These are phyloP conservation scores for Takakia lepidozioides DNA, from an alignment of 225 moss, liverwort and hornwort species.

Conservation along the genomic window DNA sequence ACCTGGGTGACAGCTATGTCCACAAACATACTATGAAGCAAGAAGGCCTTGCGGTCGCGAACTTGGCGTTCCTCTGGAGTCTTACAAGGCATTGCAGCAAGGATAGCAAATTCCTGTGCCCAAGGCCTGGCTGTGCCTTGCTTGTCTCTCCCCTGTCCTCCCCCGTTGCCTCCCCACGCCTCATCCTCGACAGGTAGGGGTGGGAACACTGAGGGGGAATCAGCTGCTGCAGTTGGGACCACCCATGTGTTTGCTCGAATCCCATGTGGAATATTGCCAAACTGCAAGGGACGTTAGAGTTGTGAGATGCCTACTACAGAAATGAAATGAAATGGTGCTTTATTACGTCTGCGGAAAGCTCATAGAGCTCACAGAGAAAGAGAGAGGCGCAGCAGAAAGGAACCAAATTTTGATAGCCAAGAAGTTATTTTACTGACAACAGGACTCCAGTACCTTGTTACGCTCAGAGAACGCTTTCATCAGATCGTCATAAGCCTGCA, in stretches of 20 bases:
- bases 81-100: conserved; percentile 46
- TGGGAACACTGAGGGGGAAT: conserved; percentile 38
- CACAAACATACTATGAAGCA: conserved; percentile 50
- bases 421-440: too few relatives aligned
- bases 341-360: too few relatives aligned
- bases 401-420: too few relatives aligned
- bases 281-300: conserved; percentile 56
- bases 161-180: conserved; percentile 51
- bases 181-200: conserved; percentile 44
- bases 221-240: conserved; percentile 46
- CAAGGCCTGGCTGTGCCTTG: conserved; percentile 26
- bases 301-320: too few relatives aligned
- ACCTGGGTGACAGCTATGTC: conserved; percentile 49
- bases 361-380: too few relatives aligned
- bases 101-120: conserved; percentile 47
- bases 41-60: conserved; percentile 54
- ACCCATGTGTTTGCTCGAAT: conserved; percentile 67
- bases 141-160: conserved; percentile 40
- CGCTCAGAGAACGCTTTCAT: conserved; percentile 60
- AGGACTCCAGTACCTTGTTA: conserved; percentile 21
- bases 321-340: too few relatives aligned
- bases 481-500: conserved; percentile 63
- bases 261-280: conserved; percentile 58
- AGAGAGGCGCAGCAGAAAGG: too few relatives aligned
- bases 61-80: conserved; percentile 53